Percentiles rank a stretch among this genome's conserved stretches.
Evolutionary conservation across 192 early-diverging fungal species (phyloP).

Genomic region (Mortierella hygrophila): DNA sequence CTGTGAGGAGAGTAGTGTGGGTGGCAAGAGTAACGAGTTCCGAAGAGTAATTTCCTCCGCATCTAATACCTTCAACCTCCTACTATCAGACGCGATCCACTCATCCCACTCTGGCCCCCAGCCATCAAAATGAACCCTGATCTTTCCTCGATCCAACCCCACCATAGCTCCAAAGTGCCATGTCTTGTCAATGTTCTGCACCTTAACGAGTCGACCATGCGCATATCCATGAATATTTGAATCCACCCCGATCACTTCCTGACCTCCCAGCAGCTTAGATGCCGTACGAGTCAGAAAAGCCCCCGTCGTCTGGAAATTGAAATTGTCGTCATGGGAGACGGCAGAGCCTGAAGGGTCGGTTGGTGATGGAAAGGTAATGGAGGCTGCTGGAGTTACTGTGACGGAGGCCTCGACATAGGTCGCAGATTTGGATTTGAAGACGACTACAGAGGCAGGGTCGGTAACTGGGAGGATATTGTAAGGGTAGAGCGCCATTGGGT

Average conservation of each 20-base stretch:
- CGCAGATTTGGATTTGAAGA: neutral
- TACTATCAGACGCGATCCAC: conserved; percentile 66
- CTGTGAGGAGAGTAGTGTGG: neutral
- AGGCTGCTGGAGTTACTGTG: neutral
- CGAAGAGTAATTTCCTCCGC: conserved; percentile 28
- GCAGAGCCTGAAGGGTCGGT: neutral
- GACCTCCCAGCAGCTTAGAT: conserved; percentile 51
- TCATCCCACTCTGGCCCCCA: conserved; percentile 67
- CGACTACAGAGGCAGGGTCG: neutral
- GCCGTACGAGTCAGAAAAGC: conserved; percentile 66
- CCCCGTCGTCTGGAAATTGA: conserved; percentile 60
- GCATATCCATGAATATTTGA: conserved; percentile 64
- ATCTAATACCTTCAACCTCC: conserved; percentile 47
- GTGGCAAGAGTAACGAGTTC: neutral
- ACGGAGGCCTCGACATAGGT: neutral
- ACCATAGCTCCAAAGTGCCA: conserved; percentile 64
- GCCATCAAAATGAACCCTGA: conserved; percentile 66
- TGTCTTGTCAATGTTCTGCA: conserved; percentile 53
- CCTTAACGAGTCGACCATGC: conserved; percentile 56
- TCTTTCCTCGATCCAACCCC: conserved; percentile 55
- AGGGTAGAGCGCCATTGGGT: conserved; percentile 18
- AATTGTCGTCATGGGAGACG: neutral
- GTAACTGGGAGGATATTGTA: neutral
- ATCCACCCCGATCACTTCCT: conserved; percentile 53
- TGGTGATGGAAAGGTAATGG: neutral